Evolutionary conservation across 345 rosid genomes (phyloP).

Genomic region (Gossypium australe): DNA sequence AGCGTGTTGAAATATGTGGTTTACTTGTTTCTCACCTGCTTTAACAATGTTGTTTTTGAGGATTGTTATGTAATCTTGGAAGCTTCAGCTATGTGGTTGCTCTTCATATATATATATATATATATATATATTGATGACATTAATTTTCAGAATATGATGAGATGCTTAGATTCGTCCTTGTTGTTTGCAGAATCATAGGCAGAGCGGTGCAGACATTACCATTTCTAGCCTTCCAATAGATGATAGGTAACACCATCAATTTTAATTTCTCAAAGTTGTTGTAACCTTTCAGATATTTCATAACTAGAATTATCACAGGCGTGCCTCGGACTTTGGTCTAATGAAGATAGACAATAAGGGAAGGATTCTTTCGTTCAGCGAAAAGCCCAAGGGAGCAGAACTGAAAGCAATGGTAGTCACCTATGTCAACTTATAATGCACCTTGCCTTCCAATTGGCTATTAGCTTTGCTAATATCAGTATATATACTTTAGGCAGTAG

Average conservation of each 20-base stretch:
- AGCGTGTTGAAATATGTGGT: neutral
- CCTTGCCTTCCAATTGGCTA: neutral
- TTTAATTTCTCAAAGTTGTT: neutral
- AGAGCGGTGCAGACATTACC: slow-evolving; percentile 90
- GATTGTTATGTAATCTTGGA: too few relatives aligned
- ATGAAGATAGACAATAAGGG: slow-evolving; percentile 94
- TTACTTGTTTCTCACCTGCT: neutral
- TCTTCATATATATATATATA: too few relatives aligned
- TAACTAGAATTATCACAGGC: slow-evolving; percentile 38
- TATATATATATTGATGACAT: too few relatives aligned
- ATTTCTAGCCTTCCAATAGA: slow-evolving; percentile 77
- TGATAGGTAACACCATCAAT: slow-evolving; percentile 47
- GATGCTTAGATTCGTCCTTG: slow-evolving; percentile 9
- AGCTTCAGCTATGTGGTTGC: too few relatives aligned
- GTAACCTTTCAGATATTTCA: neutral
- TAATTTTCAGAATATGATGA: too few relatives aligned
- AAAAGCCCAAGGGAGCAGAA: slow-evolving; percentile 79
- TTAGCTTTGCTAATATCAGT: neutral
- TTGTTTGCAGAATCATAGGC: slow-evolving; percentile 68
- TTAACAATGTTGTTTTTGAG: too few relatives aligned
- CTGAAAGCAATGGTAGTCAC: slow-evolving; percentile 74
- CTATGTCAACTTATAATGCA: neutral
- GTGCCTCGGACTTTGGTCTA: slow-evolving; percentile 95
- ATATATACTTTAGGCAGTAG: slow-evolving; percentile 56
- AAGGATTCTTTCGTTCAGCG: slow-evolving; percentile 74